Evolutionary conservation across 176 grass and related monocot genomes (phyloP), one percentile per base, ranked within the genome.

Genomic region (Zoysia pacifica): DNA sequence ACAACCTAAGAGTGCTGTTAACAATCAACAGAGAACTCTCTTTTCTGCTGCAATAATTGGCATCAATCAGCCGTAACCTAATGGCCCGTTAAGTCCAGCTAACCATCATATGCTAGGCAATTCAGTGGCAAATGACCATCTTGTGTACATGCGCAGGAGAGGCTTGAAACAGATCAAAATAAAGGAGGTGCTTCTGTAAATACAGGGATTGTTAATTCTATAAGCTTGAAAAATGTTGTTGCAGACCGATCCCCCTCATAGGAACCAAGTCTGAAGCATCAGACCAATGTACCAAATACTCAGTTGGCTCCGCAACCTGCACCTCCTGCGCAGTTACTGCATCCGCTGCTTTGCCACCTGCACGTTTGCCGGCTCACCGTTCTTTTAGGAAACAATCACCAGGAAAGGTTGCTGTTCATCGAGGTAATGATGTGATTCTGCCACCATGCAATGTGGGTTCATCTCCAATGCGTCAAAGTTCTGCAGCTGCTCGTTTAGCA

Each of bases 91-190:
- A 60, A 93, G 63, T 82, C 81, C 85, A 59, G 83, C 80, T 15
- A 86, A 63, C 73, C 74, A 76, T 72, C 86, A 88, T 37, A 48
- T 6, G 1, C 62, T 67, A 74, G 42, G 76, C 48, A 89, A 84
- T 86, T 69, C 82, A 65, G 82, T 82, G 39, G n/a, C 65, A 69
- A 89, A 87, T 73, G 89, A 86, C 9, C 90, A 92, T 89, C 75
- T 93, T 48, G 93, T 96, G 5, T 98, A 94, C 79, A 90, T 93
- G 49, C 84, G 96, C 12, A 98, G 96, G n/a, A n/a, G 79, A 94
- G 81, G 79, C 66, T 87, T 83, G 96, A 98, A 73, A 83, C 73
- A 15, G 92, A 93, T 68, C 96, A 94, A 64, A 89, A 75, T 51
- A 98, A 98, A 87, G 71, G 82, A 46, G 70, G 65, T 12, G 47